Evolutionary conservation across 345 rosid genomes (phyloP).

Genomic region (Barbarea vulgaris): DNA sequence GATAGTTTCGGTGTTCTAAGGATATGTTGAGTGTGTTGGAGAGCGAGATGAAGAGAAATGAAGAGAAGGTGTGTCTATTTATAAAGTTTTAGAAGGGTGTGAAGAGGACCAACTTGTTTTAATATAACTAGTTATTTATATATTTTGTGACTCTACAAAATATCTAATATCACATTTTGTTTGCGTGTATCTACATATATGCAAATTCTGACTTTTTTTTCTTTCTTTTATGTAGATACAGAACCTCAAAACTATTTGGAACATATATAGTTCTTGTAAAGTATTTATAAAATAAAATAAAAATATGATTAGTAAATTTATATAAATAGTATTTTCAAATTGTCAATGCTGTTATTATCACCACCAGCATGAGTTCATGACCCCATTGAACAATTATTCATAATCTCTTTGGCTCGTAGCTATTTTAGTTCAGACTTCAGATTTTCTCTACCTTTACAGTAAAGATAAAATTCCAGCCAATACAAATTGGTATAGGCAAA

Average conservation of each 20-base stretch:
- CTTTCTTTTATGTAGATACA: background rate
- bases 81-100: conserved; percentile 1
- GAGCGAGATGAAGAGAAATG: conserved; percentile 19
- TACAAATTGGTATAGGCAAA: background rate
- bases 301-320: background rate
- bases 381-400: background rate
- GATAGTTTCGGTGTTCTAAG: background rate
- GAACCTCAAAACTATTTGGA: background rate
- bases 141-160: background rate
- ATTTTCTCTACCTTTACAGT: background rate
- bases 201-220: background rate
- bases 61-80: conserved; percentile 16
- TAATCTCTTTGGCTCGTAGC: background rate
- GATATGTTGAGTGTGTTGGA: background rate
- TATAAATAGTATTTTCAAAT: conserved; percentile 7
- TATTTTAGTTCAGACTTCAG: background rate
- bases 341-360: conserved; percentile 16
- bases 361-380: conserved; percentile 14
- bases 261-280: background rate
- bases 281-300: background rate
- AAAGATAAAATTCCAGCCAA: background rate
- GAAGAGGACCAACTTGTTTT: conserved; percentile 20
- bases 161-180: background rate
- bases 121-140: background rate
- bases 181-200: background rate